Evolutionary conservation across 768 basidiomycete genomes (phyloP).

Genomic region (Mrakia gelida): DNA sequence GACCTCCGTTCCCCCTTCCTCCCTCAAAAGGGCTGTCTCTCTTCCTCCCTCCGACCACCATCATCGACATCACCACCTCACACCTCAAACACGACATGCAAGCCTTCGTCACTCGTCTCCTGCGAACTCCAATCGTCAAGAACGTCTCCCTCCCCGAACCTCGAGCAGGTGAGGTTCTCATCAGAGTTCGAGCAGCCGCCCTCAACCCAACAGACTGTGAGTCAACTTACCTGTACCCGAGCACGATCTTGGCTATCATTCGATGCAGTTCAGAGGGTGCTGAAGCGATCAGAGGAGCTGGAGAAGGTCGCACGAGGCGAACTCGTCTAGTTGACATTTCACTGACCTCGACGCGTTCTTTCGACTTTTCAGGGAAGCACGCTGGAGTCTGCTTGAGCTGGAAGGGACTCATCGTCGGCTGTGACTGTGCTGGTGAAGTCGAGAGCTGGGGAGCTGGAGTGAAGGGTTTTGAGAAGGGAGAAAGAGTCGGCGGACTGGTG

Average conservation of each 20-base stretch:
- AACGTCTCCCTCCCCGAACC: neutral
- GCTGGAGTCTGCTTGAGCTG: neutral
- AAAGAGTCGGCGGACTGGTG: neutral
- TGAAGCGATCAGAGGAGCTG: neutral
- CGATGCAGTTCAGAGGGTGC: no score
- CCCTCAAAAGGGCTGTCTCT: no score
- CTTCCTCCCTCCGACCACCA: no score
- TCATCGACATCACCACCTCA: no score
- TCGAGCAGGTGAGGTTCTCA: neutral
- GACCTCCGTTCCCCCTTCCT: no score
- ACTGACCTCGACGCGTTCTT: neutral
- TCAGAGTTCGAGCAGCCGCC: neutral
- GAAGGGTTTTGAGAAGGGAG: neutral
- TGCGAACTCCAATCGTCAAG: neutral
- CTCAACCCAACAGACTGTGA: neutral
- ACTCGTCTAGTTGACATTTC: neutral
- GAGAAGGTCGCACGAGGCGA: neutral
- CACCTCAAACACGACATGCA: neutral
- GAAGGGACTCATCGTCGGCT: neutral
- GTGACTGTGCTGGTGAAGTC: neutral
- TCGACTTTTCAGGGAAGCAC: neutral
- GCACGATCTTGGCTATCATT: no score
- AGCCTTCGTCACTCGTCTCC: neutral
- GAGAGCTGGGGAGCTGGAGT: neutral
- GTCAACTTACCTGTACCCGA: neutral